Conservation (phyloP, 1,284 basidiomycete species). For the Ceratobasidium sp. region DNA sequence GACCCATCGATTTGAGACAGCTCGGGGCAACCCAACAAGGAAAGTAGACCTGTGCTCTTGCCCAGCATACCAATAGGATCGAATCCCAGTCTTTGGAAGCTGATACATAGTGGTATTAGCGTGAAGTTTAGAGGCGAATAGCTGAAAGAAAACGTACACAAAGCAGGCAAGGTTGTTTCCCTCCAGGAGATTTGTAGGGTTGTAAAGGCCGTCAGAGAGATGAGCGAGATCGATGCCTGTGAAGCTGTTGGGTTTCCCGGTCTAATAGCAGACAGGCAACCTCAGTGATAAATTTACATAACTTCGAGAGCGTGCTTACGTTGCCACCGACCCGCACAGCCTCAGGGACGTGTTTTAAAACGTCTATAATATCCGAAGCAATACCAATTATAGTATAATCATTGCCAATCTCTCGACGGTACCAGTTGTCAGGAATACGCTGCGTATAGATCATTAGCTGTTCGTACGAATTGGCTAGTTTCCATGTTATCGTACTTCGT, state of each 20-base stretch:
- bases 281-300: no score
- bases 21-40: background rate
- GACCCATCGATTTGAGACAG: slow-evolving; percentile 13
- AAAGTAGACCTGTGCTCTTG: no score
- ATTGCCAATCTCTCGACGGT: slow-evolving; percentile 39
- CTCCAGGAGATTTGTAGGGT: slow-evolving; percentile 1
- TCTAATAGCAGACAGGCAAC: background rate
- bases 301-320: background rate
- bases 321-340: slow-evolving; percentile 5
- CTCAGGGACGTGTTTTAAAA: background rate
- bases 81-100: background rate
- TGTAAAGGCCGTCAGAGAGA: slow-evolving; percentile 21
- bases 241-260: slow-evolving; percentile 22
- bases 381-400: slow-evolving; percentile 38
- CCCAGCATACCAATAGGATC: background rate
- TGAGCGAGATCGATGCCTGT: slow-evolving; percentile 4
- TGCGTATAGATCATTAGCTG: background rate
- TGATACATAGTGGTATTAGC: background rate
- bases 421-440: slow-evolving; percentile 44
- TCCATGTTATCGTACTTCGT: slow-evolving; percentile 4
- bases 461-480: background rate
- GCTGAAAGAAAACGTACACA: background rate
- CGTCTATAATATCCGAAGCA: background rate
- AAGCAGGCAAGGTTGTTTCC: slow-evolving; percentile 20
- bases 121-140: background rate